phyloP scores from a whole-genome alignment of 73 alveolate species.

The Halteria grandinella region DNA sequence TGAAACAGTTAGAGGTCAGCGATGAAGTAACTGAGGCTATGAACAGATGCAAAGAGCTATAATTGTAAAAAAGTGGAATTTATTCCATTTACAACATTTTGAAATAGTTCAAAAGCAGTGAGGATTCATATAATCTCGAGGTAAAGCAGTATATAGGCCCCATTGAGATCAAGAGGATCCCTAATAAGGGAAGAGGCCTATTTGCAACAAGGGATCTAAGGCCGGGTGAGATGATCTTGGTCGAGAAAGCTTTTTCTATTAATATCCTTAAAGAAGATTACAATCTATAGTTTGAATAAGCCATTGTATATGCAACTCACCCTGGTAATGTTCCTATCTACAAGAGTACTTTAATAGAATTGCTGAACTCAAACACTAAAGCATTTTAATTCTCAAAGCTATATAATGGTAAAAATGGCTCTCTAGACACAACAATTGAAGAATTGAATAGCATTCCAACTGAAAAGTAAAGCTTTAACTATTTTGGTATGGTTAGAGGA shows the following conservation, averaged over 20 bases:
- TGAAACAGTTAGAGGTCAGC: neutral
- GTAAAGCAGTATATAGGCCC: neutral
- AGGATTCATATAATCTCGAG: neutral
- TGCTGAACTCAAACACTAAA: neutral
- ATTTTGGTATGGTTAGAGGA: too few relatives aligned
- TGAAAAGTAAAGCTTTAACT: too few relatives aligned
- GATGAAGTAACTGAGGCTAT: neutral
- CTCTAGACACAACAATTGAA: too few relatives aligned
- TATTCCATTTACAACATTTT: too few relatives aligned
- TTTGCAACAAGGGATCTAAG: neutral
- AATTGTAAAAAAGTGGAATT: too few relatives aligned
- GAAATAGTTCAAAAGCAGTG: too few relatives aligned
- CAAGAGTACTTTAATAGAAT: neutral
- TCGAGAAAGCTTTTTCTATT: neutral
- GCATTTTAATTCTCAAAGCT: too few relatives aligned
- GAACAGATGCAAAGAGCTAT: neutral
- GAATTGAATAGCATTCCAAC: too few relatives aligned
- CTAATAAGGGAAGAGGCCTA: neutral
- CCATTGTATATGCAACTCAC: neutral
- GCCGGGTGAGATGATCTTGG: neutral
- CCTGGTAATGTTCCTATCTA: neutral
- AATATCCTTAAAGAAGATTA: neutral
- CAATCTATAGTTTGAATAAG: neutral
- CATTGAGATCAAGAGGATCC: neutral
- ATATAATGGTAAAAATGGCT: neutral